Evolutionary conservation across 805 yeast species (phyloP).

Genomic region (Wickerhamomyces sydowiorum): DNA sequence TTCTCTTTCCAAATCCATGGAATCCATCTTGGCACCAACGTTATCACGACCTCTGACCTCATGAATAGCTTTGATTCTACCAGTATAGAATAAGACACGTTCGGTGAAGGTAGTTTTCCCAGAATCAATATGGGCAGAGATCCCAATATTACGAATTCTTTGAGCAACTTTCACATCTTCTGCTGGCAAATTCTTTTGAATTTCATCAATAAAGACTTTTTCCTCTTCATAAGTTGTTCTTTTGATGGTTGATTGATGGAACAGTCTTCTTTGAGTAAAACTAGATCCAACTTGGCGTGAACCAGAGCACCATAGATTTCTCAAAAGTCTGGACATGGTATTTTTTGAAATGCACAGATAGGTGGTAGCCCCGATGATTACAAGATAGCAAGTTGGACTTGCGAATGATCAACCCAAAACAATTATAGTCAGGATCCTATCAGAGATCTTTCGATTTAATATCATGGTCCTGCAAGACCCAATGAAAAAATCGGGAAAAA

Average conservation of each 20-base stretch:
- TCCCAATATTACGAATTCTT: conserved; percentile 88
- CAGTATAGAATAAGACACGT: conserved; percentile 93
- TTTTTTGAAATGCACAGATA: no score
- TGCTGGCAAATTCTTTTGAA: conserved; percentile 42
- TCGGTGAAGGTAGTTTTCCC: conserved; percentile 98
- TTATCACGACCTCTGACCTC: conserved; percentile 96
- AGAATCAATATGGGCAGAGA: conserved; percentile 96
- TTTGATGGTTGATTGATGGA: conserved; percentile 26
- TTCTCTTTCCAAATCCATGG: conserved; percentile 97
- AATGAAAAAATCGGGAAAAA: neutral
- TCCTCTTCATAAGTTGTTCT: conserved; percentile 69
- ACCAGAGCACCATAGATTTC: conserved; percentile 7
- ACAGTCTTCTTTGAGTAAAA: conserved; percentile 21
- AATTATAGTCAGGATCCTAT: no score
- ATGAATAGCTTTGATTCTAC: conserved; percentile 93
- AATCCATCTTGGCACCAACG: conserved; percentile 99
- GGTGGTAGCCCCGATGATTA: no score
- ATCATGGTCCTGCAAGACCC: no score
- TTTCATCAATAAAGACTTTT: conserved; percentile 58
- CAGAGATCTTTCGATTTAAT: no score
- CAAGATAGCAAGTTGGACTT: no score
- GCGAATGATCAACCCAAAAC: no score
- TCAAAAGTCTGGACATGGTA: conserved; percentile 17
- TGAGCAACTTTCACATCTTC: conserved; percentile 46
- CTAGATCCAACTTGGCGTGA: conserved; percentile 6